Conservation (phyloP, 1,284 basidiomycete species). For the Heterobasidion irregulare region DNA sequence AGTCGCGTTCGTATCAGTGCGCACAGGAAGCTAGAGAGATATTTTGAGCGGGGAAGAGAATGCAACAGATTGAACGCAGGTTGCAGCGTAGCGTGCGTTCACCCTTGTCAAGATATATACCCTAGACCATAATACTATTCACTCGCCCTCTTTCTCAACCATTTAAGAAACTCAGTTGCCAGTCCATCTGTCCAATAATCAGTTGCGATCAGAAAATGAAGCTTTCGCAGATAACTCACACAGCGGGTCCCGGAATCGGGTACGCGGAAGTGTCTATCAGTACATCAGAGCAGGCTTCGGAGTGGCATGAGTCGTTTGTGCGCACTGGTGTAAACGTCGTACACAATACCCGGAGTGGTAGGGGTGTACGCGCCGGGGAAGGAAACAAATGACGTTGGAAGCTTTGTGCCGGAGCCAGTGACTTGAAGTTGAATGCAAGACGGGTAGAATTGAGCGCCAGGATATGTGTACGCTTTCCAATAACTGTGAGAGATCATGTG, state of each 20-base stretch:
- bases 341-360: constrained; percentile 32
- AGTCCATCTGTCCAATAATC: neutral
- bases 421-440: constrained; percentile 43
- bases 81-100: too few species aligned
- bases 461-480: constrained; percentile 22
- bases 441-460: constrained; percentile 33
- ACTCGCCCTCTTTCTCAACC: neutral
- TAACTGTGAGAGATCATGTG: neutral
- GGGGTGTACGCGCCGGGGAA: constrained; percentile 45
- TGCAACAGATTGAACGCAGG: too few species aligned
- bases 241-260: constrained; percentile 33
- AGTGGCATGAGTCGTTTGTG: neutral
- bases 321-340: constrained; percentile 31
- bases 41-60: too few species aligned
- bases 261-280: constrained; percentile 19
- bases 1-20: too few species aligned
- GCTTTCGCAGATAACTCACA: constrained; percentile 17
- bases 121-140: too few species aligned
- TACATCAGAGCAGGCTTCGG: constrained; percentile 16
- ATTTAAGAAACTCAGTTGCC: neutral
- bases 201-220: neutral
- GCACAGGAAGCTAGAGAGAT: too few species aligned
- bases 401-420: constrained; percentile 37
- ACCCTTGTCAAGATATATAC: too few species aligned
- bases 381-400: constrained; percentile 40